A percentile compares a stretch with the other conserved stretches of the same genome.
Conservation (phyloP, 257 asterid genomes). For the Scutellaria barbata region DNA sequence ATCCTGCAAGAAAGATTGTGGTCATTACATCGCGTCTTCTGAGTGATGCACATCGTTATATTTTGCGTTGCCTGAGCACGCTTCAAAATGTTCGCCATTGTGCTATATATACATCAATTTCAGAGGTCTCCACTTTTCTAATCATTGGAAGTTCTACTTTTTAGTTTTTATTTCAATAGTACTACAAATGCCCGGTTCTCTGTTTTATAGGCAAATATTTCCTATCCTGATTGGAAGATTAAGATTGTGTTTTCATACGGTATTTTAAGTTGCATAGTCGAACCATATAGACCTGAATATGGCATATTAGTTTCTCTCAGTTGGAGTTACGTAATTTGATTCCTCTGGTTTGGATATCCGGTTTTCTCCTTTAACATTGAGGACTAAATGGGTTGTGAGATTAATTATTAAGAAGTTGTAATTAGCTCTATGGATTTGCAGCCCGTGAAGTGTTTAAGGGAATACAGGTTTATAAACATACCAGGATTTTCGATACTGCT, state of each 20-base stretch:
- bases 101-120: slow-evolving; percentile 76
- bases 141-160: slow-evolving; percentile 15
- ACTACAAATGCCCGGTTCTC: background rate
- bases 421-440: background rate
- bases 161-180: background rate
- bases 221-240: slow-evolving; percentile 16
- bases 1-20: slow-evolving; percentile 69
- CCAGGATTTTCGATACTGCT: background rate
- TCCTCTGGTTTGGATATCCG: slow-evolving; percentile 11
- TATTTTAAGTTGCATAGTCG: background rate
- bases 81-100: slow-evolving; percentile 58
- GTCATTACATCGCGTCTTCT: slow-evolving; percentile 80
- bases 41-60: slow-evolving; percentile 91
- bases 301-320: background rate
- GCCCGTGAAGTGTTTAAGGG: slow-evolving; percentile 1
- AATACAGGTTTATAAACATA: background rate
- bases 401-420: background rate
- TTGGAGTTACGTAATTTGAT: slow-evolving; percentile 13
- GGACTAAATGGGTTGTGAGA: background rate
- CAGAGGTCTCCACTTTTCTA: slow-evolving; percentile 65
- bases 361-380: background rate
- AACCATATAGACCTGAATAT: slow-evolving; percentile 1
- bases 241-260: background rate
- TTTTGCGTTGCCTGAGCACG: slow-evolving; percentile 77
- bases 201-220: slow-evolving; percentile 8